Evolutionary conservation across 805 yeast species (phyloP), one percentile per base, ranked within the genome.

Genomic region (Maudiozyma turicensis): DNA sequence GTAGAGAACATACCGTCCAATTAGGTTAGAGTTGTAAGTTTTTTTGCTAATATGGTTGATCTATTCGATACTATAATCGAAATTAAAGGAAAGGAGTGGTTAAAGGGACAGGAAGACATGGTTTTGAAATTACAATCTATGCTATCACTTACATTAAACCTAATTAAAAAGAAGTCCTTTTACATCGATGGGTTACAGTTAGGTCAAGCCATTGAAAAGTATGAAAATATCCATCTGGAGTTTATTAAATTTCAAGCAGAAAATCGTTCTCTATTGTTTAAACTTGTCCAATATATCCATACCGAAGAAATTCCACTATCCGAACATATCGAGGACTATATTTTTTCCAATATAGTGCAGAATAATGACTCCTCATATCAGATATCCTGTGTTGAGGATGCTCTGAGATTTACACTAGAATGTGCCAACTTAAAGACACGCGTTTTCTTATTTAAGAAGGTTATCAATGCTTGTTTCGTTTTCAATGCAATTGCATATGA

Each of bases 31-130:
- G 66, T 61, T 26, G 69, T 66, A 1, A 65, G 69, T 40, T 65
- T 66, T 45, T 78, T 86, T 60, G 82, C 90, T 14, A 90, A 89
- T 58, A 69, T 84, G 53, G 73, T 87, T 41, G 90, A 86, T 58
- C 61, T 87, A 48, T 65, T 85, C 28, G 67, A 69, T 20, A 75
- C 88, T 0, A 67, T 87, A 44, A 66, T 74, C 1, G 58, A 66
- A 1, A 68, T 67, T 33, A 72, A 68, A 45, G 83, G 82, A 30
- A 48, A 54, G 1, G 77, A 72, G 1, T 87, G 95, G 95, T 67
- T 86, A 45, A 63, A 63, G 29, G 59, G 64, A 1, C 84, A 82
- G 57, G 69, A 53, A 13, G 56, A 54, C 3, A 53, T 63, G 53
- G 34, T 65, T 20, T 52, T 59, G 30, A 61, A 63, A 35, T 34